phyloP scores from a whole-genome alignment of 768 basidiomycete species.

The Chalciporus pseudorubinellus region DNA sequence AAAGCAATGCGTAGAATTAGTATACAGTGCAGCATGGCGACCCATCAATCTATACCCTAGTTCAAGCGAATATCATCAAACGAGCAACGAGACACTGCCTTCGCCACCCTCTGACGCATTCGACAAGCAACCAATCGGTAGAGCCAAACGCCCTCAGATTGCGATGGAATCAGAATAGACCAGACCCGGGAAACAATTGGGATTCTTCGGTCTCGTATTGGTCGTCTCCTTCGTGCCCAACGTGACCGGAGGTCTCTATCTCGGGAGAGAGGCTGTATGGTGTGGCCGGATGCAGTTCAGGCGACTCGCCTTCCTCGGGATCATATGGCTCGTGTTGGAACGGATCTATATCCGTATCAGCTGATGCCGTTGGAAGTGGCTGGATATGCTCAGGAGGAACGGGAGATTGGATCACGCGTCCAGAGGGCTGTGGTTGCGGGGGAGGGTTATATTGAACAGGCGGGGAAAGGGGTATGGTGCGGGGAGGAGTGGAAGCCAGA shows the following conservation, averaged over 20 bases:
- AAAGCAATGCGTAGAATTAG: conserved; percentile 5
- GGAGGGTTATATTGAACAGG: conserved; percentile 4
- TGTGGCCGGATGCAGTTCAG: conserved; percentile 16
- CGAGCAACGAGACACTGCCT: background rate
- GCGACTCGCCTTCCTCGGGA: conserved; percentile 16
- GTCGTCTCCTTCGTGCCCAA: conserved; percentile 23
- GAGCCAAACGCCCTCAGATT: background rate
- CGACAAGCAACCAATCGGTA: background rate
- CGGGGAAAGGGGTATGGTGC: conserved; percentile 6
- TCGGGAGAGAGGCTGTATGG: conserved; percentile 30
- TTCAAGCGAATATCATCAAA: background rate
- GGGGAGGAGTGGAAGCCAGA: conserved; percentile 12
- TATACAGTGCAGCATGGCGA: conserved; percentile 9
- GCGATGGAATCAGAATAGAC: conserved; percentile 33
- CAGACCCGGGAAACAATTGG: conserved; percentile 44
- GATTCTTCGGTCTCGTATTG: conserved; percentile 31
- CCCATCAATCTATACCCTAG: conserved; percentile 15
- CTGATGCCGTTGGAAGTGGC: conserved; percentile 15
- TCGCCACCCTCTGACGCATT: background rate
- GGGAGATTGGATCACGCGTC: conserved; percentile 4
- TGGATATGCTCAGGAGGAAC: conserved; percentile 13
- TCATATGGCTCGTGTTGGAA: conserved; percentile 31
- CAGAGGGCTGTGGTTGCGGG: background rate
- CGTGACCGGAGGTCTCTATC: background rate
- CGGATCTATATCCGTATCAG: conserved; percentile 34